Evolutionary conservation across 2,329 filamentous ascomycete genomes (phyloP), one percentile per base, ranked within the genome.

Genomic region (Beauveria australis): DNA sequence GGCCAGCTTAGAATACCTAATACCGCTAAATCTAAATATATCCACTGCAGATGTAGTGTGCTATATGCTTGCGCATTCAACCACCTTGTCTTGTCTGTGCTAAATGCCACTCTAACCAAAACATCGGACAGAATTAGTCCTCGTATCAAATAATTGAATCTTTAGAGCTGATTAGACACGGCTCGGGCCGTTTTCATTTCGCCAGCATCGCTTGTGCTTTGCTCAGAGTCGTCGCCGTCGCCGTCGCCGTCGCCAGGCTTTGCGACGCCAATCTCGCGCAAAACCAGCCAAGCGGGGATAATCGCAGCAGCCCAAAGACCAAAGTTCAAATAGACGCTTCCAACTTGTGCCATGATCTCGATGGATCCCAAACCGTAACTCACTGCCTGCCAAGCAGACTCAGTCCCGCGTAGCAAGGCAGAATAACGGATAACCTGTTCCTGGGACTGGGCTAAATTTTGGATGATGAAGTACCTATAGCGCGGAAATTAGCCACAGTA

Each of bases 381-480:
- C 18, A 91, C 73, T 7, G 87, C 88, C 69, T 91, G 88, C 74
- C 85, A 87, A 0, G 86, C 88, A 1, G 86, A 89, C 71, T 91
- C 88, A 0, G 85, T 88, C 1, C 85, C 88, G 60, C 88, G 79
- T 3, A 91, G 75, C 14, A 91, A 72, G 0, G 85, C 87, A 0
- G 88, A 82, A 66, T 87, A 86, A 1, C 88, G 81, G 48, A 91
- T 81, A 1, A 90, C 80, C 65, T 91, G 84, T 26, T 80, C 78
- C 55, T 89, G 79, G 6, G 79, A 76, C 5, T 76, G 71, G 1
- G 88, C 85, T 3, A 91, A 70, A 65, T 89, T 86, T 4, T 83
- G 80, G 10, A 91, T 81, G 62, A 91, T 76, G 67, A 91, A 91
- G 73, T 90, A 89, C 12, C 82, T 85, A 7, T 22, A 8, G 46